Evolutionary conservation across 2,329 filamentous ascomycete species (phyloP), one percentile per base, ranked within the genome.

Genomic region (Pseudofabraea citricarpa): DNA sequence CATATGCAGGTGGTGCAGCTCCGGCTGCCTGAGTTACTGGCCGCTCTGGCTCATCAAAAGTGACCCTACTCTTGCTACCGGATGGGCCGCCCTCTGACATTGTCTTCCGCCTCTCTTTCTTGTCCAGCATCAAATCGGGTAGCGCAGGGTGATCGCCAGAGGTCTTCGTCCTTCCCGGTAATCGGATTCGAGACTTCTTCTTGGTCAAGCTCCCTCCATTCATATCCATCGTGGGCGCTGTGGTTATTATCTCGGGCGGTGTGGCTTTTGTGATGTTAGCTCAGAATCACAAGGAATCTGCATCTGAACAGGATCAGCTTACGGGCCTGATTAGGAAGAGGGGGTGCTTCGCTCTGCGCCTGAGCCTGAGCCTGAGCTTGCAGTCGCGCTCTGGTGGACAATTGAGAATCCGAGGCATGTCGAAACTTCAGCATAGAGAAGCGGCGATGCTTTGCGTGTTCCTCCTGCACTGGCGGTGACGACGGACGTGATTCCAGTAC

Each of bases 391-490:
- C 81, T 79, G 22, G 81, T 72, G 9, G 88, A 89, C 48, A 97
- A 69, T 64, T 96, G 90, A 40, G 90, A 86, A 67, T 97, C 91
- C 7, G 90, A 96, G 49, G 89, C 90, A 75, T 95, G 90, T 58
- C 90, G 86, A 63, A 93, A 90, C 59, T 85, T 83, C 67, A 95
- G 71, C 64, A 95, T 71, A 13, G 77, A 82, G 60, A 84, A 84
- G 48, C 79, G 76, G 47, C 73, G 75, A 54, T 79, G 74, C 56
- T 75, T 81, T 24, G 67, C 66, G 23, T 66, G 70, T 57, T 80
- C 72, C 39, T 77, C 75, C 54, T 79, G 74, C 43, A 74, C 62
- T 12, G 73, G 70, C 20, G 75, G 75, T 38, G 58, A 56, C 7
- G 43, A 43, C 6, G 53, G 48, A 18, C 57, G 53, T 10, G 51